Evolutionary conservation across 169 alveolate species (phyloP), one percentile per base, ranked within the genome.

Genomic region (Eimeria tenella): DNA sequence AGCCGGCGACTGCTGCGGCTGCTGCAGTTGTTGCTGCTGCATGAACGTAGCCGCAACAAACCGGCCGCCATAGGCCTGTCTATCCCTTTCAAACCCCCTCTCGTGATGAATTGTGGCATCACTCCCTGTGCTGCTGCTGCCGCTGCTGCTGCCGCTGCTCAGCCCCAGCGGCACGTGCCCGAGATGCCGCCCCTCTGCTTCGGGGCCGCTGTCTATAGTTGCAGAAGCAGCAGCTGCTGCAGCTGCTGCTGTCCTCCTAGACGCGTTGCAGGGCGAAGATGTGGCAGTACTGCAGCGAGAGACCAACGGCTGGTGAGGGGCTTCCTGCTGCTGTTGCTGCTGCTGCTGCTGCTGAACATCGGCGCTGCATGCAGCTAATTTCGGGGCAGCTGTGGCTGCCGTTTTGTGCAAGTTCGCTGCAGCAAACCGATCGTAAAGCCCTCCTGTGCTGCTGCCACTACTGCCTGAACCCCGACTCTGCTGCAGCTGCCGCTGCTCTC

Each of bases 231-330:
- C 89, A 5, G 89, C 74, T 0, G 56, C 83, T 31, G 56, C 9
- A 1, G 11, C n/a, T 8, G 73, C 73, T 1, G 89, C 89, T 6
- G 89, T 21, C 8, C 49, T 17, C 70, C 87, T 79, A 4, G 87
- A 50, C 19, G 70, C 87, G 70, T 15, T 52, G 87, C 87, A 52
- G n/a, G 87, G 87, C 11, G 87, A 79, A 15, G 87, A 79, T 0
- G 87, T 79, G n/a, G 87, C 87, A 19, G 87, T 79, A 68, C 87
- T 79, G 87, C 87, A 79, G 71, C 87, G 87, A 7, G 87, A 79
- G 53, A 79, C 87, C 71, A 50, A 68, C n/a, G 87, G 87, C 52
- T 17, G 63, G 15, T 79, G 63, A 52, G 70, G 53, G 49, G 49
- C 56, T 53, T 79, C 87, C 87, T 79, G 87, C 70, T 79, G 87